Evolutionary conservation across 495 filamentous ascomycete species (phyloP), one percentile per base, ranked within the genome.

Genomic region (Monascus purpureus): DNA sequence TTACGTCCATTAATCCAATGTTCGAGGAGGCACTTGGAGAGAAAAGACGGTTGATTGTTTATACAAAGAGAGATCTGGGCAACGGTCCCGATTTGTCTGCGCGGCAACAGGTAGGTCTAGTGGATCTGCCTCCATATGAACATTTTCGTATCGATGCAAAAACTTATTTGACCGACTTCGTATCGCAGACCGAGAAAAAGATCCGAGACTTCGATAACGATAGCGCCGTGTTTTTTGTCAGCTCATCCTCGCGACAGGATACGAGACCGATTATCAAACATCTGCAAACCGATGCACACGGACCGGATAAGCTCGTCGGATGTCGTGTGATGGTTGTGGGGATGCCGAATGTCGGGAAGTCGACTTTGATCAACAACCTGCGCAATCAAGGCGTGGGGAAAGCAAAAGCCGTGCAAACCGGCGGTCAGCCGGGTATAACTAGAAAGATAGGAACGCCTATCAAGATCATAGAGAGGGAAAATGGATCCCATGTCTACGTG

Each of bases 271-370:
- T 85, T 37, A 61, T 85, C 28, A 46, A 58, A 39, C 72, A 73
- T 39, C 57, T 73, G 19, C 63, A 67, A 36, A 40, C 59, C 19
- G 57, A 67, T 35, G 58, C 66, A 18, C 33, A 43, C 13, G 47
- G 52, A 7, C 50, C 49, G 2, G 53, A 72, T 40, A 70, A 65
- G 19, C 52, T 86, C 6, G 70, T 70, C 5, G 84, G 85, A 2
- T 71, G 80, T 32, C 74, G 85, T 16, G 70, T 83, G 33, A 67
- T 97, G 50, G 72, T 96, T 1, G 86, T 95, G 12, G 90, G 90
- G 17, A 95, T 97, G 88, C 90, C 90, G 4, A 97, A 97, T 54
- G 82, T 90, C 0, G 90, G 71, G 13, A 75, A 97, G 55, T 92
- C 82, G 14, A 83, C 88, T 1, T 64, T 97, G 9, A 73, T 97